Evolutionary conservation across 2,329 filamentous ascomycete species (phyloP).

Genomic region (Gnomoniopsis sp.): DNA sequence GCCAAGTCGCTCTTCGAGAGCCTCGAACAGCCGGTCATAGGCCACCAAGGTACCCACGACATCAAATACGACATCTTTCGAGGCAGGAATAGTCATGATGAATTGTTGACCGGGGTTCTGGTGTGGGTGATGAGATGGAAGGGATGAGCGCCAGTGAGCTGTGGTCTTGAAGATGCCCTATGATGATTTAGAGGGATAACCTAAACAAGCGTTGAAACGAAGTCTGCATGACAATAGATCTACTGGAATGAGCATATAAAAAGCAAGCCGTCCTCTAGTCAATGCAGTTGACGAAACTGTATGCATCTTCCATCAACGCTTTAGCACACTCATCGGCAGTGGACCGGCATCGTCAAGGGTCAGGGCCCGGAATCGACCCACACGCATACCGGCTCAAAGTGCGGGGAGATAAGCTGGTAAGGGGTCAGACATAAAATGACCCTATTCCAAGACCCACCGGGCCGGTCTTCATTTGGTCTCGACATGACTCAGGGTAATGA

Average conservation of each 20-base stretch:
- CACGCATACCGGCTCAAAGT: not conserved
- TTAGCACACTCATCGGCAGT: not conserved
- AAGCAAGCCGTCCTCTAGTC: no score
- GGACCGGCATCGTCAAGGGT: not conserved
- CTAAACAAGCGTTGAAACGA: no score
- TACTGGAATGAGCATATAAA: not conserved
- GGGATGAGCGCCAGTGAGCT: no score
- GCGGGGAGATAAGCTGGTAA: not conserved
- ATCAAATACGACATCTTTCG: slow-evolving; percentile 41
- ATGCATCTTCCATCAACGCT: not conserved
- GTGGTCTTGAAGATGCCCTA: no score
- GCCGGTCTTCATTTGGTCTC: not conserved
- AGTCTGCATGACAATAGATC: not conserved
- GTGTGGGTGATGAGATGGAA: not conserved
- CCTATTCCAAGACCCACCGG: not conserved
- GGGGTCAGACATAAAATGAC: not conserved
- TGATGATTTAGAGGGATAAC: no score
- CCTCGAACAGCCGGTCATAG: slow-evolving; percentile 37
- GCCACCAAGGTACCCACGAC: slow-evolving; percentile 46
- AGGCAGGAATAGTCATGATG: slow-evolving; percentile 13
- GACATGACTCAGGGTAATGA: slow-evolving; percentile 3
- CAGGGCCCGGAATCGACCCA: not conserved
- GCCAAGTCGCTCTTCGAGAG: slow-evolving; percentile 37
- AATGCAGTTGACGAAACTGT: not conserved
- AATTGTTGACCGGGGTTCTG: not conserved